Percentiles rank a stretch among this genome's conserved stretches.
Evolutionary conservation across 2,329 filamentous ascomycete genomes (phyloP).

Genomic region (Lanzia echinophila): DNA sequence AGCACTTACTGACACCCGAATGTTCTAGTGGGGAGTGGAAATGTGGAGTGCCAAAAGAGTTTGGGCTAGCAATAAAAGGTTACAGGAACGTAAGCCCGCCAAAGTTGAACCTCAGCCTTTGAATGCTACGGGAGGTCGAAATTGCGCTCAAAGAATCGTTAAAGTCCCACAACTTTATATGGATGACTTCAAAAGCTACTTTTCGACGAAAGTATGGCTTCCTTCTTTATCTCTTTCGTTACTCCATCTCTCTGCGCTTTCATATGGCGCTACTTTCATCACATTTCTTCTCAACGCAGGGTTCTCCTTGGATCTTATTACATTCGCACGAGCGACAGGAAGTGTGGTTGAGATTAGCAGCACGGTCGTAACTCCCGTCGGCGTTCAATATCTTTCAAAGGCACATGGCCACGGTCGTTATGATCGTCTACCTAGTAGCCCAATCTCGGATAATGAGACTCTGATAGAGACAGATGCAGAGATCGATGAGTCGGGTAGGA

Average conservation of each 20-base stretch:
- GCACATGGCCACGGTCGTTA: conserved; percentile 26
- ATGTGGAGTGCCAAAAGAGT: conserved; percentile 34
- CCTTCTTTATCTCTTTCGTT: conserved; percentile 44
- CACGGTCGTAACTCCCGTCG: conserved; percentile 44
- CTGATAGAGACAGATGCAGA: background rate
- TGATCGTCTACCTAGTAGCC: conserved; percentile 5
- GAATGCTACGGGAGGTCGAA: background rate
- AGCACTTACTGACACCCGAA: too few relatives aligned
- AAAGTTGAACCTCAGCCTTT: background rate
- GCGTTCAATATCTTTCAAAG: conserved; percentile 36
- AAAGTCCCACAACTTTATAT: conserved; percentile 21
- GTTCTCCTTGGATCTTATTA: conserved; percentile 42
- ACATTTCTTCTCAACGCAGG: conserved; percentile 47
- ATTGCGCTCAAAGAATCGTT: background rate
- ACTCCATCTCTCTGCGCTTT: conserved; percentile 48
- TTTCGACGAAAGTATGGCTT: conserved; percentile 34
- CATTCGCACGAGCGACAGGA: conserved; percentile 39
- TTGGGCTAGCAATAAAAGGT: conserved; percentile 31
- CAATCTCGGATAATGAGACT: background rate
- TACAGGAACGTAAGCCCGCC: conserved; percentile 27
- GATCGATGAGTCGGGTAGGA: conserved; percentile 16
- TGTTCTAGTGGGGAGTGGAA: conserved; percentile 32
- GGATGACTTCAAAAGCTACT: conserved; percentile 33
- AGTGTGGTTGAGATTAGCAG: conserved; percentile 47
- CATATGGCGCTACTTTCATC: conserved; percentile 48